Percentiles rank a stretch among this genome's conserved stretches.
Conservation (phyloP, 108 stramenopile genomes). For the Discostella stelligeroides region DNA sequence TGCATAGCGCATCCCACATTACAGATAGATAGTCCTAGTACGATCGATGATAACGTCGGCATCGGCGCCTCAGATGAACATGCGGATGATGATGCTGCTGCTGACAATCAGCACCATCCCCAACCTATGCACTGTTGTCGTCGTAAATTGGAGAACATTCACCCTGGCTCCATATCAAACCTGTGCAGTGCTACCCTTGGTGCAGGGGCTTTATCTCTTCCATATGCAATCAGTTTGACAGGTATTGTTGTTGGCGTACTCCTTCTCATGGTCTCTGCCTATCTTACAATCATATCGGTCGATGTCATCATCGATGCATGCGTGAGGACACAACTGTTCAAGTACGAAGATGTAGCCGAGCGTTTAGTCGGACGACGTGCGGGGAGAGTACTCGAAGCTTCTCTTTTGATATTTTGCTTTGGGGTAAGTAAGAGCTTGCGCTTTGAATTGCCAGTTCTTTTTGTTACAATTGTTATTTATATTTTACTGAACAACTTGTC, state of each 20-base stretch:
- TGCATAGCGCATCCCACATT: background rate
- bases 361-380: constrained; percentile 47
- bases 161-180: constrained; percentile 63
- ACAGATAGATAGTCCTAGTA: too few species aligned
- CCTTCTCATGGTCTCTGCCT: constrained; percentile 57
- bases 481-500: background rate
- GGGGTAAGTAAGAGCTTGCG: constrained; percentile 26
- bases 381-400: constrained; percentile 56
- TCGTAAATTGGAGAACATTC: background rate
- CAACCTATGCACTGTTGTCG: background rate
- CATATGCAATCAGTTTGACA: constrained; percentile 71
- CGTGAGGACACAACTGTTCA: constrained; percentile 40
- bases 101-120: too few species aligned
- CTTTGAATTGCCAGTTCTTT: too few species aligned
- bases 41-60: too few species aligned
- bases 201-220: constrained; percentile 75
- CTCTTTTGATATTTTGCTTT: constrained; percentile 70
- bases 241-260: constrained; percentile 57
- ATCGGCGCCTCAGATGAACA: too few species aligned
- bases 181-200: constrained; percentile 83
- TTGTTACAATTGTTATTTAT: too few species aligned
- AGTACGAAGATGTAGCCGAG: constrained; percentile 69
- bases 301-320: constrained; percentile 60
- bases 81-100: too few species aligned
- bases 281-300: constrained; percentile 60